Evolutionary conservation across 306 rosid genomes (phyloP), one percentile per base, ranked within the genome.

Genomic region (Quercus robur): DNA sequence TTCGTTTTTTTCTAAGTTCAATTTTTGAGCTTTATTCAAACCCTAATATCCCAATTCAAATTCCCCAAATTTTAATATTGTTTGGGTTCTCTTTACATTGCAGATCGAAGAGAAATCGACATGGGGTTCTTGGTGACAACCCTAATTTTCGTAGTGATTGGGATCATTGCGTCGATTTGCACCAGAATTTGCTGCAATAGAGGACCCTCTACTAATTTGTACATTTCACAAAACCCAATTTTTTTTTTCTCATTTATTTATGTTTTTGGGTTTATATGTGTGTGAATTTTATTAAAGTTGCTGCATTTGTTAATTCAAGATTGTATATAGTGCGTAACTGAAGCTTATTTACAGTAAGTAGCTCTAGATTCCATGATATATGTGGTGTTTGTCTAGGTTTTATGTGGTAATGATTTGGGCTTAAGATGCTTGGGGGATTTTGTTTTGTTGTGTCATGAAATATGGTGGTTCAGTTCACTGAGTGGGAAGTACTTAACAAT

Each of bases 121-220:
- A 93, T 93, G 98, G 98, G 94, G 73, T 93, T 93, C 81, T 74
- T 93, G 82, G 87, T 91, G 38, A 93, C 98, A 35, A 81, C 91
- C 81, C 87, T 91, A 75, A 91, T 93, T 76, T 93, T 91, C 81
- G 52, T 41, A 56, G 89, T 87, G 83, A 76, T 91, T 85, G 98
- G 97, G 26, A 84, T 93, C 81, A 93, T 91, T 78, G 93, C 88
- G 8, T 86, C 91, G 71, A 83, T 93, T 35, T 91, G 93, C 82
- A 83, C 92, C 85, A 87, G 91, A 86, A 90, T 93, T 83, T 93
- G 98, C 84, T 90, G 90, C 84, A 89, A 88, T 49, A 83, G 85
- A 87, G 98, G 98, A 73, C 87, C 98, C 82, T 90, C 98, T 63
- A 64, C 94, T 62, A 93, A 93, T 87, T 73, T 93, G 98, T 93